Base-by-base conservation (phyloP, 192 early-diverging fungal species). In the Chytriomyces hyalinus region DNA sequence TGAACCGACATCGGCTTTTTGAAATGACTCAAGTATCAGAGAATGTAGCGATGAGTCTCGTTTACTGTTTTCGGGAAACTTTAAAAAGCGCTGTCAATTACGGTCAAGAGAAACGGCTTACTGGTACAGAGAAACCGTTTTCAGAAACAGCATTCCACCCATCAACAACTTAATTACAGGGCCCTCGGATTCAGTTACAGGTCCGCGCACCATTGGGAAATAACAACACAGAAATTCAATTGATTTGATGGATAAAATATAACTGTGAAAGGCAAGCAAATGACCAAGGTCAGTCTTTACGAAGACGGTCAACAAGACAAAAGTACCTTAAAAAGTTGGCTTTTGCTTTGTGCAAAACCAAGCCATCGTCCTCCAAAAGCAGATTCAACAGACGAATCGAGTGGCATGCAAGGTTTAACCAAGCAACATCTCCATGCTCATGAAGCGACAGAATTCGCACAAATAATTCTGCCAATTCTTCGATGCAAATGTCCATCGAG, bases 281-380 rank as follows among this genome's bases (percentile, higher is more conserved):
- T 57, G 3, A 20, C 3, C 36, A 36, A 36, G 36, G 36, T 4
- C 36, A 36, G 36, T 4, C 36, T 57, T 57, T 1, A 57, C 15
- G 53, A 57, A 57, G 13, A 20, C 3, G 20, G 53, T 57, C 24
- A 6, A 75, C 20, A 20, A 63, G 2, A 13, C 13, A 51, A 75
- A 66, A 11, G 20, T 65, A 78, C 77, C 77, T 61, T n/a, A 78
- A 20, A 24, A 78, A 71, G 47, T 71, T 70, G 5, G 26, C 62
- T 64, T 78, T 70, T 6, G 69, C 53, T 36, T 71, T 72, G 22
- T 15, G 43, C 47, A 78, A 43, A 47, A 44, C 57, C 5, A 17
- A 11, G 49, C 17, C n/a, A 45, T 70, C 77, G n/a, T 62, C 43
- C 9, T 47, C 24, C 73, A 51, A 48, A 17, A 63, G 49, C 46